Evolutionary conservation across 108 stramenopile genomes (phyloP).

Genomic region (Cyclotella atomus): DNA sequence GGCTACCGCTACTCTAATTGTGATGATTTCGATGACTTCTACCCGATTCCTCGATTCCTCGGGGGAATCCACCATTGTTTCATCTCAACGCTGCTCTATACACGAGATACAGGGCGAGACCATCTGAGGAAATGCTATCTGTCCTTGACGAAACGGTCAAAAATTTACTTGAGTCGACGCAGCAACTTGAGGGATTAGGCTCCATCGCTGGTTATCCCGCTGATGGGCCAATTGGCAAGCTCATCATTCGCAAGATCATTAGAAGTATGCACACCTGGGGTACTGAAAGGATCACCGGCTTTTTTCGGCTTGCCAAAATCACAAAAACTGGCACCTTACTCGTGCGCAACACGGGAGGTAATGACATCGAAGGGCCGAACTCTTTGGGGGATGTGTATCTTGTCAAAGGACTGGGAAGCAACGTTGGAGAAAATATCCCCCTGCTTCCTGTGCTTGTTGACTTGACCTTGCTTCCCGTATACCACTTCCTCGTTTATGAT

Average conservation of each 20-base stretch:
- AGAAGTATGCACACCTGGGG: slow-evolving; percentile 25
- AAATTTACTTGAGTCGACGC: background rate
- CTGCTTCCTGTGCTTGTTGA: slow-evolving; percentile 11
- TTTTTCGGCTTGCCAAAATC: slow-evolving; percentile 17
- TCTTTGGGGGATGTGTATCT: slow-evolving; percentile 19
- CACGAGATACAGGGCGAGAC: slow-evolving; percentile 13
- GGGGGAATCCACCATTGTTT: background rate
- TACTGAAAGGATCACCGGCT: slow-evolving; percentile 18
- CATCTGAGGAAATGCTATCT: slow-evolving; percentile 2
- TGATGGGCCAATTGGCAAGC: slow-evolving; percentile 16
- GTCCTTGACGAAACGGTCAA: slow-evolving; percentile 22
- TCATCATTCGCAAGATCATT: slow-evolving; percentile 17
- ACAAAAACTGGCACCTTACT: slow-evolving; percentile 23
- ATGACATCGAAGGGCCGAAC: slow-evolving; percentile 8
- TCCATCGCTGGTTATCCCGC: slow-evolving; percentile 20
- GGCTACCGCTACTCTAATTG: slow-evolving; percentile 6
- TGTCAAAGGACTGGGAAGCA: slow-evolving; percentile 22
- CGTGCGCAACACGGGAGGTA: slow-evolving; percentile 5
- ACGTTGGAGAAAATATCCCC: slow-evolving; percentile 9
- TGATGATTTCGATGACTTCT: slow-evolving; percentile 9
- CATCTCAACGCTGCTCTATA: slow-evolving; percentile 9
- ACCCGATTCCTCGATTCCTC: slow-evolving; percentile 13
- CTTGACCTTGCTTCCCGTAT: slow-evolving; percentile 23
- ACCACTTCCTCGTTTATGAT: slow-evolving; percentile 32
- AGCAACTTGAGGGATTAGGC: slow-evolving; percentile 1